Conservation (phyloP, 345 rosid genomes). For the Gossypium longicalyx region DNA sequence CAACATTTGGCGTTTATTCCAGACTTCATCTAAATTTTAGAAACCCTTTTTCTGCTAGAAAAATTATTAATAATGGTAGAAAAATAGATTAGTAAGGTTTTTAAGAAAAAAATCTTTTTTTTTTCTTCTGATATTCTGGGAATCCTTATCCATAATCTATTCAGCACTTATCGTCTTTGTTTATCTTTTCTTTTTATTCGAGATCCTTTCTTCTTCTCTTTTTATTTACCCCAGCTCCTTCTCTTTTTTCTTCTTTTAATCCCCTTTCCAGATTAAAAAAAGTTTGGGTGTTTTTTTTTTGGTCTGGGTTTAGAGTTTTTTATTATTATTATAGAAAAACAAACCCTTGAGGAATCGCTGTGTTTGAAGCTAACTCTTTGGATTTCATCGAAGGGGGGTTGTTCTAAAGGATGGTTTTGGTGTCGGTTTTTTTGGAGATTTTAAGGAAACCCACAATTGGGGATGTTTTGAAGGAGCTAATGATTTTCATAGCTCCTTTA, state of each 20-base stretch:
- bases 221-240: too few relatives aligned
- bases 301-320: slow-evolving; percentile 9
- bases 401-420: slow-evolving; percentile 40
- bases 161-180: slow-evolving; percentile 5
- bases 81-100: background rate
- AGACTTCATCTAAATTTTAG: background rate
- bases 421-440: slow-evolving; percentile 47
- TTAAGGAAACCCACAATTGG: slow-evolving; percentile 40
- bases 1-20: background rate
- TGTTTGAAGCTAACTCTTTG: too few relatives aligned
- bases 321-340: background rate
- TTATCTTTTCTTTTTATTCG: background rate
- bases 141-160: slow-evolving; percentile 48
- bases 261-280: background rate
- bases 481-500: slow-evolving; percentile 52
- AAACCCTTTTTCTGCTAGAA: background rate
- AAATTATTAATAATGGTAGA: background rate
- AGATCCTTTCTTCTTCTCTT: background rate
- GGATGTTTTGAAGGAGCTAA: slow-evolving; percentile 44
- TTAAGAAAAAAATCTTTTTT: too few relatives aligned
- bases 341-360: slow-evolving; percentile 24
- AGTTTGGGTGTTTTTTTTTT: too few relatives aligned
- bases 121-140: slow-evolving; percentile 33
- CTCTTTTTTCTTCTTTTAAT: background rate
- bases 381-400: too few relatives aligned